Percentiles rank a stretch among this genome's conserved stretches.
Conservation (phyloP, 176 grass and related monocot species). For the Chloris gayana region DNA sequence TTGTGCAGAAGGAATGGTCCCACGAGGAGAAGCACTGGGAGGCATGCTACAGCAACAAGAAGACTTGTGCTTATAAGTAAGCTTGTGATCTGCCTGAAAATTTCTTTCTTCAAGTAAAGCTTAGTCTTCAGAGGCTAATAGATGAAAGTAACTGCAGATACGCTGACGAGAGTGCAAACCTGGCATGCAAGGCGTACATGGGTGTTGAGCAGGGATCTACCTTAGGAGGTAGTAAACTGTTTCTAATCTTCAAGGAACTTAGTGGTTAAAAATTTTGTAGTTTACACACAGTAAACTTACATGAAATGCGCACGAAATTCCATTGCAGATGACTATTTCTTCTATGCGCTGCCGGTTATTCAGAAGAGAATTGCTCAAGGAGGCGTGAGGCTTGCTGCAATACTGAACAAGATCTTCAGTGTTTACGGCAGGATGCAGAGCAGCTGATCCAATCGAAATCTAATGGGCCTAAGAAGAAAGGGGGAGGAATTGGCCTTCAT, state of each 20-base stretch:
- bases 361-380: conserved; percentile 64
- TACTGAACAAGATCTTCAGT: conserved; percentile 56
- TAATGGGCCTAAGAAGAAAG: background rate
- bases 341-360: conserved; percentile 46
- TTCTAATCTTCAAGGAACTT: background rate
- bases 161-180: conserved; percentile 48
- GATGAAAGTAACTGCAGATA: conserved; percentile 39
- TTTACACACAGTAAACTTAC: background rate
- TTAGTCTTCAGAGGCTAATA: background rate
- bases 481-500: background rate
- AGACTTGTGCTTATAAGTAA: conserved; percentile 54
- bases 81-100: background rate
- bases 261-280: background rate
- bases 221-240: conserved; percentile 44
- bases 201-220: conserved; percentile 53
- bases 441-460: conserved; percentile 6
- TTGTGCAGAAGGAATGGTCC: conserved; percentile 46
- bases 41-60: conserved; percentile 37
- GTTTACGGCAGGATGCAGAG: conserved; percentile 23
- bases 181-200: conserved; percentile 54
- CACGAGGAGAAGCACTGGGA: conserved; percentile 57
- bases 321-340: conserved; percentile 62
- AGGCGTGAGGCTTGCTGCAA: conserved; percentile 51
- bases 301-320: background rate
- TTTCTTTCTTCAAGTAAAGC: background rate